A percentile compares a stretch with the other conserved stretches of the same genome.
Conservation (phyloP, 208 protist species). For the Trichomonas vaginalis region DNA sequence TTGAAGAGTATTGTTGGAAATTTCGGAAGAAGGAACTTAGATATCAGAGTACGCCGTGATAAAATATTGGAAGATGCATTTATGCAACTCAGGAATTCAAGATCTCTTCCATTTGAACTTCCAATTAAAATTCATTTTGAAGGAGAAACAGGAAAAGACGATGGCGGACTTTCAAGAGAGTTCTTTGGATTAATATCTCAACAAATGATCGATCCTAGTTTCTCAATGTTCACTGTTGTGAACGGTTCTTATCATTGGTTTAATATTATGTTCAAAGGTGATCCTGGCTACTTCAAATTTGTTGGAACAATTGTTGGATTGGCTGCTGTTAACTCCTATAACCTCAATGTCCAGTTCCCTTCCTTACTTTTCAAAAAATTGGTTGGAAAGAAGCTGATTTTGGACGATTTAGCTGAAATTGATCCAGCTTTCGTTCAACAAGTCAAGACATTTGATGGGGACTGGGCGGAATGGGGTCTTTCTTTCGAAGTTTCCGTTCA, state of each 20-base stretch:
- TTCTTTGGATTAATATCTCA: conserved; percentile 73
- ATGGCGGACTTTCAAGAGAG: conserved; percentile 74
- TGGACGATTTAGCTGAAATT: conserved; percentile 26
- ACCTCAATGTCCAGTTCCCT: conserved; percentile 70
- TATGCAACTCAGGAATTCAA: too few relatives aligned
- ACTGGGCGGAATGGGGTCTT: too few relatives aligned
- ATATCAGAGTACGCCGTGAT: too few relatives aligned
- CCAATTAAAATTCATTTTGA: conserved; percentile 40
- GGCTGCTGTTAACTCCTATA: conserved; percentile 71
- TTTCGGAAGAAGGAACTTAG: too few relatives aligned
- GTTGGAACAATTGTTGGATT: conserved; percentile 53
- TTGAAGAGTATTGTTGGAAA: too few relatives aligned
- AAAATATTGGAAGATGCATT: too few relatives aligned
- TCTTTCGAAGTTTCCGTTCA: too few relatives aligned
- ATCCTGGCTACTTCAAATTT: not conserved
- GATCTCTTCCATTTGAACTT: not conserved
- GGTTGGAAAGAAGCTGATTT: not conserved
- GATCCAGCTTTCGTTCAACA: conserved; percentile 23
- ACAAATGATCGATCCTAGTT: conserved; percentile 64
- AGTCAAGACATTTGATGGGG: too few relatives aligned
- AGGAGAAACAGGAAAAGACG: conserved; percentile 72
- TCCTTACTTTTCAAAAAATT: conserved; percentile 27
- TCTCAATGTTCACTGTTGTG: conserved; percentile 57
- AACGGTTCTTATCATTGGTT: conserved; percentile 52
- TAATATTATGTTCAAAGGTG: conserved; percentile 43